Evolutionary conservation across 2,329 filamentous ascomycete species (phyloP).

Genomic region (Sporothrix variecibatus): DNA sequence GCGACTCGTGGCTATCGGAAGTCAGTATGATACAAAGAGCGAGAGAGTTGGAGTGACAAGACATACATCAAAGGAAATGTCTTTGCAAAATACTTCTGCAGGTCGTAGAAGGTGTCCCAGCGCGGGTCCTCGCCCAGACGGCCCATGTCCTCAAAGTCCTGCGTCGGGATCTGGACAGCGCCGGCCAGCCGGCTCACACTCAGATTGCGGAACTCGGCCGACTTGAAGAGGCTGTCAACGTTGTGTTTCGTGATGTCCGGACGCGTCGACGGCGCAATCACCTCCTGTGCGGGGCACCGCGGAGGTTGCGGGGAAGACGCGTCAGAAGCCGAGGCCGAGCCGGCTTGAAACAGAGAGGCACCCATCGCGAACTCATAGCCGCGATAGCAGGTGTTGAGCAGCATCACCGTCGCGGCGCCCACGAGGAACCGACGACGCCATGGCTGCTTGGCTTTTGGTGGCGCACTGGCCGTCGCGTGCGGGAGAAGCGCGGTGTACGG

Average conservation of each 20-base stretch:
- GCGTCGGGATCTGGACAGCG: not conserved
- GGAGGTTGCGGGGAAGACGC: not conserved
- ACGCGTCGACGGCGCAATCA: not conserved
- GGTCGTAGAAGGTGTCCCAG: not conserved
- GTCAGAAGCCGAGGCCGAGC: not conserved
- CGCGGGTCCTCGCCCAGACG: not conserved
- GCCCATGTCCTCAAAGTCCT: slow-evolving; percentile 1
- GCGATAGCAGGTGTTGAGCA: not conserved
- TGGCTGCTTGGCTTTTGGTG: not conserved
- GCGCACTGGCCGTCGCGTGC: not conserved
- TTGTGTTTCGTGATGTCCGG: not conserved
- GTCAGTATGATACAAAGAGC: not conserved
- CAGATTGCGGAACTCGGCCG: not conserved
- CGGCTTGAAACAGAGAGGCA: not conserved
- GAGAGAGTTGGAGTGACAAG: not conserved
- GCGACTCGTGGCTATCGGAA: not conserved
- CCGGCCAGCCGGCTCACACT: not conserved
- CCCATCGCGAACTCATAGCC: not conserved
- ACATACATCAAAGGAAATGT: not conserved
- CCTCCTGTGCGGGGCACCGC: not conserved
- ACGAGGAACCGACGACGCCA: not conserved
- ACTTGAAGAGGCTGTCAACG: not conserved
- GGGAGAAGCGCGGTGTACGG: not conserved
- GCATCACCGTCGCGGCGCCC: not conserved
- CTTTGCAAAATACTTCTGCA: not conserved